These are phyloP conservation scores for Crepidotus variabilis DNA, from an alignment of 768 basidiomycete genomes.

Conservation along the genomic window DNA sequence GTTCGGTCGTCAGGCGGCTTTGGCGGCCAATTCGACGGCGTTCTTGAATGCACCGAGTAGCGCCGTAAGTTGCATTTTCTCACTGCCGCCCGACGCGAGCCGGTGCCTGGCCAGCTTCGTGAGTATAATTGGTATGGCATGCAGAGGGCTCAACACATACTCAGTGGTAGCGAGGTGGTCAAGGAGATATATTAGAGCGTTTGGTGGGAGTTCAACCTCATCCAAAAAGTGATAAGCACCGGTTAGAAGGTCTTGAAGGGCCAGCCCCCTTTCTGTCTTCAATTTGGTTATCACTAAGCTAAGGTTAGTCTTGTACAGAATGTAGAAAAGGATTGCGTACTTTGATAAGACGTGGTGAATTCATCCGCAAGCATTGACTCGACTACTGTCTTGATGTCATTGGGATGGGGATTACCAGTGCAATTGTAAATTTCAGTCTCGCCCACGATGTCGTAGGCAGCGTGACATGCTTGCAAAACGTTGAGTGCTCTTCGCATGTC, in stretches of 20 bases:
- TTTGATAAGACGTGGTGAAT: conserved; percentile 86
- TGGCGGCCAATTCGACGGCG: conserved; percentile 73
- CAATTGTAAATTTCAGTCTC: conserved; percentile 95
- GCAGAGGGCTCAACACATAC: conserved; percentile 43
- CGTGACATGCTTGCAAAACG: conserved; percentile 96
- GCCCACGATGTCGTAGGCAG: conserved; percentile 85
- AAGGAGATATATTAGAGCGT: conserved; percentile 85
- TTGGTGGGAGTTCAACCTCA: conserved; percentile 79
- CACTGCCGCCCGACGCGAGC: conserved; percentile 86
- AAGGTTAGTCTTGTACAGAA: neutral
- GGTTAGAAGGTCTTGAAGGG: conserved; percentile 88
- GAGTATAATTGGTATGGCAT: neutral
- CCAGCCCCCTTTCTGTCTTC: conserved; percentile 90
- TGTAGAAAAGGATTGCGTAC: conserved; percentile 35
- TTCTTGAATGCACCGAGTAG: conserved; percentile 92
- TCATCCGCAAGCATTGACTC: conserved; percentile 95
- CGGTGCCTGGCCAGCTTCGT: conserved; percentile 58
- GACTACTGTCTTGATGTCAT: conserved; percentile 90
- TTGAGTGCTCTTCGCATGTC: conserved; percentile 98
- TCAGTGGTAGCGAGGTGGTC: conserved; percentile 95
- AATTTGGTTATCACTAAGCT: conserved; percentile 74
- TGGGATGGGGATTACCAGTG: conserved; percentile 94
- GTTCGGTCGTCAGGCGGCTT: conserved; percentile 18
- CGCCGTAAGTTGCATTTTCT: conserved; percentile 92
- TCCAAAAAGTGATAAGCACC: conserved; percentile 91